Percentiles rank a stretch among this genome's conserved stretches.
These are phyloP conservation scores for Arthrinium phaeospermum DNA, from an alignment of 2,329 filamentous ascomycete species.

Conservation along the genomic window DNA sequence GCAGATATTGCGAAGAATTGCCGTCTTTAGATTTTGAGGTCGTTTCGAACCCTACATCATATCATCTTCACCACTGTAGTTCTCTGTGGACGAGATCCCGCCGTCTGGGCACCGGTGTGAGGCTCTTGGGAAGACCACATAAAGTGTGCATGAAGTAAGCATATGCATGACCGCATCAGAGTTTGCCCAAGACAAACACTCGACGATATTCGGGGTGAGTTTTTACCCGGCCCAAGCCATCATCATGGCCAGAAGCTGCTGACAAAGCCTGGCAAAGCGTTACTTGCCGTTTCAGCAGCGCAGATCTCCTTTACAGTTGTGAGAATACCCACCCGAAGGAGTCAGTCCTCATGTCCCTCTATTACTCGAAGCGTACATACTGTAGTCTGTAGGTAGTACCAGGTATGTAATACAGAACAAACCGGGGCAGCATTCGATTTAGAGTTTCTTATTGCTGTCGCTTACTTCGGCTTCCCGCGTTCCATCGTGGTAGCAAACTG, in stretches of 20 bases:
- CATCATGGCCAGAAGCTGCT: neutral
- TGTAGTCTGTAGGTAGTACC: no score
- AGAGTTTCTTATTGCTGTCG: neutral
- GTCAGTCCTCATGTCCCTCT: neutral
- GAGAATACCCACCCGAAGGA: neutral
- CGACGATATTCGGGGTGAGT: neutral
- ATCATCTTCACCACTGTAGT: neutral
- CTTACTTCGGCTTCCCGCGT: neutral
- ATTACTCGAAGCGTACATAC: neutral
- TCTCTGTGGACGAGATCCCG: neutral
- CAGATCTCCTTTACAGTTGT: neutral
- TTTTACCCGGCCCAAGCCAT: neutral
- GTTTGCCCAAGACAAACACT: neutral
- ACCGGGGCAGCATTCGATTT: neutral
- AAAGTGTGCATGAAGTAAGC: neutral
- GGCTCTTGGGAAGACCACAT: neutral
- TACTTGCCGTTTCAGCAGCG: slow-evolving; percentile 1
- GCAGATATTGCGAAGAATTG: neutral
- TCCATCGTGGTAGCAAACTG: neutral
- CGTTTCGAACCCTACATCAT: neutral
- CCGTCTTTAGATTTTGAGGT: neutral
- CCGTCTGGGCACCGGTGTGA: neutral
- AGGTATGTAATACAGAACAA: neutral
- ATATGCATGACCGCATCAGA: neutral
- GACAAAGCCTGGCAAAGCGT: neutral